A percentile compares a stretch with the other conserved stretches of the same genome.
Evolutionary conservation across 1,284 basidiomycete species (phyloP).

Genomic region (Moesziomyces sp.): DNA sequence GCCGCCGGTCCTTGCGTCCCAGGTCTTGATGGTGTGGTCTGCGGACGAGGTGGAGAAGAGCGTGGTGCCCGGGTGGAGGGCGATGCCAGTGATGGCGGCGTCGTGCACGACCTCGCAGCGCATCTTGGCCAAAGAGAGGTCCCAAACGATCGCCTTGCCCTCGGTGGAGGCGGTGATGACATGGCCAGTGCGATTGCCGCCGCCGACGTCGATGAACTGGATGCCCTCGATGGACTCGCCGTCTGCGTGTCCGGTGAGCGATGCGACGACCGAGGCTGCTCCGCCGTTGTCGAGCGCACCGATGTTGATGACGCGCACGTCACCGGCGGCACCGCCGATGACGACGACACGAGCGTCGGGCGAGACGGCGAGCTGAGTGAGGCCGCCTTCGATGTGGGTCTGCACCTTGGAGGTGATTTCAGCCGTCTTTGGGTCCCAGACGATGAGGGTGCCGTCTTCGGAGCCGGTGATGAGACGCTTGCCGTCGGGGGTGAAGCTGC

Average conservation of each 20-base stretch:
- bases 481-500: slow-evolving; percentile 89
- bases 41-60: slow-evolving; percentile 75
- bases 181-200: slow-evolving; percentile 72
- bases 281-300: slow-evolving; percentile 72
- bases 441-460: slow-evolving; percentile 83
- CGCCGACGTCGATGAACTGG: slow-evolving; percentile 82
- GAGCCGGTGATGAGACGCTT: slow-evolving; percentile 83
- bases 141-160: slow-evolving; percentile 93
- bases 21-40: slow-evolving; percentile 86
- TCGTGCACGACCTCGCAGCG: slow-evolving; percentile 50
- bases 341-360: slow-evolving; percentile 76
- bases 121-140: slow-evolving; percentile 75
- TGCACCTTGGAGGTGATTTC: slow-evolving; percentile 82
- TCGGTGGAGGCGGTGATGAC: slow-evolving; percentile 91
- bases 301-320: slow-evolving; percentile 84
- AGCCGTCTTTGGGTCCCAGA: slow-evolving; percentile 88
- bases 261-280: slow-evolving; percentile 79
- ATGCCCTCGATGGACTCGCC: slow-evolving; percentile 91
- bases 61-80: slow-evolving; percentile 83
- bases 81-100: slow-evolving; percentile 48
- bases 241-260: slow-evolving; percentile 84
- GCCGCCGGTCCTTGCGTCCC: slow-evolving; percentile 88
- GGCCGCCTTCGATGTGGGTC: slow-evolving; percentile 75
- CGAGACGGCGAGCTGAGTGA: slow-evolving; percentile 88
- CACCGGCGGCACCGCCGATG: slow-evolving; percentile 85